These are phyloP conservation scores for Neofusicoccum umdonicola DNA, from an alignment of 2,329 filamentous ascomycete species.

Conservation along the genomic window DNA sequence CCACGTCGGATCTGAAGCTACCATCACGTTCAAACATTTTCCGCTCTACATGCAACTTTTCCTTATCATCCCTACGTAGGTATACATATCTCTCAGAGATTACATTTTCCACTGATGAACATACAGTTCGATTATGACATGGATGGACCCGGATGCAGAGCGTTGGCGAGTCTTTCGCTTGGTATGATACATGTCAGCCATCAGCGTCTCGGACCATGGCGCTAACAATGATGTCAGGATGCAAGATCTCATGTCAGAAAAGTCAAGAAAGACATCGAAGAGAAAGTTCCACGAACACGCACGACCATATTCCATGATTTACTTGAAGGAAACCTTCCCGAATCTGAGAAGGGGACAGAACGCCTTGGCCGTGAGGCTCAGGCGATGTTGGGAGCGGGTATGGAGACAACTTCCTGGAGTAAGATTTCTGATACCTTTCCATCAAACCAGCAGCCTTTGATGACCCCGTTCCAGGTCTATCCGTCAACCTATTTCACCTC, in stretches of 20 bases:
- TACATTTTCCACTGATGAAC: neutral
- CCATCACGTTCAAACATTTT: conserved; percentile 15
- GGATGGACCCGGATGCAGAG: neutral
- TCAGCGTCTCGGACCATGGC: too few relatives aligned
- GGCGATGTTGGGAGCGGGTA: conserved; percentile 17
- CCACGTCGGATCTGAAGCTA: conserved; percentile 22
- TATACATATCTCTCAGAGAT: neutral
- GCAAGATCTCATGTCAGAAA: neutral
- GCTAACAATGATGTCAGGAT: neutral
- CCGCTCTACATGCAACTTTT: conserved; percentile 22
- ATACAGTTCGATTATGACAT: neutral
- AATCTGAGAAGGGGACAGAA: conserved; percentile 12
- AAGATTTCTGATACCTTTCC: neutral
- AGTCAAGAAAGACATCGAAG: neutral
- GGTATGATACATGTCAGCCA: too few relatives aligned
- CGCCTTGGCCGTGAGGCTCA: conserved; percentile 18
- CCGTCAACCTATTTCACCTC: conserved; percentile 36
- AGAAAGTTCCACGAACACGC: neutral
- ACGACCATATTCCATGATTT: conserved; percentile 20
- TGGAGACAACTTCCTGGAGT: neutral
- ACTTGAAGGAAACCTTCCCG: conserved; percentile 10
- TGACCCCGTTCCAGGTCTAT: conserved; percentile 21
- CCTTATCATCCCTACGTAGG: neutral
- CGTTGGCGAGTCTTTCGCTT: neutral
- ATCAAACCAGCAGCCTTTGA: conserved; percentile 2